Evolutionary conservation across 306 rosid genomes (phyloP).

Genomic region (Casuarina equisetifolia): DNA sequence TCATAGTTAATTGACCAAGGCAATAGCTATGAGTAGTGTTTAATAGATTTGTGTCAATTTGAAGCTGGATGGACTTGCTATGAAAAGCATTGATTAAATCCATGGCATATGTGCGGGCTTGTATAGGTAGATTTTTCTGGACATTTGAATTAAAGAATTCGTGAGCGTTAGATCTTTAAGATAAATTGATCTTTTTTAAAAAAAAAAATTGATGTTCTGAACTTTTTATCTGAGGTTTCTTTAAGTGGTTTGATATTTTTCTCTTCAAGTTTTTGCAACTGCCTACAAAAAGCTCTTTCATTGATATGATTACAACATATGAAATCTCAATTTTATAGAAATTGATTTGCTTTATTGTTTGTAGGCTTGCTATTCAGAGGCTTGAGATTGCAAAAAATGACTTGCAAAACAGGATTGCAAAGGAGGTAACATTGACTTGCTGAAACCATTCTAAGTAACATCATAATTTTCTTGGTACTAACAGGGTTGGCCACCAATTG

Average conservation of each 20-base stretch:
- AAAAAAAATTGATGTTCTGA: too few relatives aligned
- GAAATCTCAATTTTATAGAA: background rate
- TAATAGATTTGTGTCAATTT: background rate
- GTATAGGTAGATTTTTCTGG: too few relatives aligned
- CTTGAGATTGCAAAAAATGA: conserved; percentile 92
- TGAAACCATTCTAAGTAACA: conserved; percentile 22
- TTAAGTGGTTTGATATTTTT: background rate
- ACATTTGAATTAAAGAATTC: too few relatives aligned
- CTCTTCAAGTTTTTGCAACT: conserved; percentile 8
- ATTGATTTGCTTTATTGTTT: conserved; percentile 13
- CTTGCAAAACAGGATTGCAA: conserved; percentile 92
- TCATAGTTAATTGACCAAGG: too few relatives aligned
- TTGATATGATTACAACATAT: background rate
- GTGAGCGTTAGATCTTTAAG: too few relatives aligned
- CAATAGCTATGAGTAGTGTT: too few relatives aligned
- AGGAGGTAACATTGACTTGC: conserved; percentile 65
- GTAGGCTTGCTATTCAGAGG: conserved; percentile 94
- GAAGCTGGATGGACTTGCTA: background rate
- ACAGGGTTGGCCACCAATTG: conserved; percentile 24
- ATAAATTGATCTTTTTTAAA: too few relatives aligned
- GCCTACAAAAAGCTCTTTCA: conserved; percentile 5
- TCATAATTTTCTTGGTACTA: conserved; percentile 13
- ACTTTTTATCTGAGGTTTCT: background rate
- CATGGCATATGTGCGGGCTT: background rate
- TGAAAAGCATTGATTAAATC: too few relatives aligned